These are phyloP conservation scores for Theobroma cacao DNA, from an alignment of 345 rosid genomes.

Conservation along the genomic window DNA sequence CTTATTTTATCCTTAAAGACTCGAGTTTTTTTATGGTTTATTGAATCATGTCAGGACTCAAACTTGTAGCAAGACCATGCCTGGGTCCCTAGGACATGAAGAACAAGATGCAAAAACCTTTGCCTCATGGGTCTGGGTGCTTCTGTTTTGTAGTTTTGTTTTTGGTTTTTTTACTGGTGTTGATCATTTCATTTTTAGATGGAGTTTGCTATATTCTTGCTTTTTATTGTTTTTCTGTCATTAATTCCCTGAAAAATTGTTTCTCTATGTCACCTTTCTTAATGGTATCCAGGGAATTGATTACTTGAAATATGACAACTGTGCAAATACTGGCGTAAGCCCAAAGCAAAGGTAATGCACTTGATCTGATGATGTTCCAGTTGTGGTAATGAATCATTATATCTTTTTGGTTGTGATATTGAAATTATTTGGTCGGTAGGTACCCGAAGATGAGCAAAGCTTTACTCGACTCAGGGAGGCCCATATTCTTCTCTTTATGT, in stretches of 20 bases:
- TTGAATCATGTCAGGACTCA: conserved; percentile 24
- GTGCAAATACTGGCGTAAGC: conserved; percentile 30
- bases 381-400: neutral
- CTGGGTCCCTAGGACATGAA: conserved; percentile 64
- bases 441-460: conserved; percentile 64
- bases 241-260: neutral
- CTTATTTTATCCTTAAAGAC: neutral
- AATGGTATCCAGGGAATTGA: conserved; percentile 39
- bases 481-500: conserved; percentile 55
- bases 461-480: conserved; percentile 44
- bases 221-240: neutral
- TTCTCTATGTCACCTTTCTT: neutral
- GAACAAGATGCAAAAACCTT: conserved; percentile 92
- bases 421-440: conserved; percentile 18
- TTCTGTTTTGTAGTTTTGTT: too few species aligned
- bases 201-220: neutral
- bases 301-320: conserved; percentile 58
- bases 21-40: neutral
- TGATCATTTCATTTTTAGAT: neutral
- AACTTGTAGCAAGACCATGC: conserved; percentile 69
- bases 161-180: conserved; percentile 22
- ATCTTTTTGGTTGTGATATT: neutral
- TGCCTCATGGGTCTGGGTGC: conserved; percentile 65
- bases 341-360: conserved; percentile 40
- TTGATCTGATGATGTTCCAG: neutral